These are phyloP conservation scores for Microdochium trichocladiopsis DNA, from an alignment of 2,329 filamentous ascomycete genomes.

Conservation along the genomic window DNA sequence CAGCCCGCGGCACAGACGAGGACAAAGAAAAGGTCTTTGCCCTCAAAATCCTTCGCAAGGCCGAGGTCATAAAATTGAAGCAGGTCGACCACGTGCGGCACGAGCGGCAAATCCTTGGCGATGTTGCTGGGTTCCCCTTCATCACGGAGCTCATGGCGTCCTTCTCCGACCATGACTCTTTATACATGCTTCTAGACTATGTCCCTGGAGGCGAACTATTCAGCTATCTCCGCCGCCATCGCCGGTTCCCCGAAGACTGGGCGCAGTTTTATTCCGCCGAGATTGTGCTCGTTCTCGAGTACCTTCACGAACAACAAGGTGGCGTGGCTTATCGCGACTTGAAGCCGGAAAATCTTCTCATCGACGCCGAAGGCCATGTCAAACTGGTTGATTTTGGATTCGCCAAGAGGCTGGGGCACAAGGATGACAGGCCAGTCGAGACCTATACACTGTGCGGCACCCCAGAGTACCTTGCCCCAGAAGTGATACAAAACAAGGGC, in stretches of 20 bases:
- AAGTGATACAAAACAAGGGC: conserved; percentile 78
- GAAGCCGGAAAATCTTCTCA: conserved; percentile 76
- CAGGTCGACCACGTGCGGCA: conserved; percentile 83
- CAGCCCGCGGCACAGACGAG: conserved; percentile 43
- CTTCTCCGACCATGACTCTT: conserved; percentile 70
- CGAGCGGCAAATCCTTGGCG: conserved; percentile 70
- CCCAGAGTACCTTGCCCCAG: conserved; percentile 76
- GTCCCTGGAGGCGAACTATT: conserved; percentile 81
- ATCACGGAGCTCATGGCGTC: conserved; percentile 73
- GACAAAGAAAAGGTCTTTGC: conserved; percentile 66
- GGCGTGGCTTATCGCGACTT: conserved; percentile 74
- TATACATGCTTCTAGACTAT: conserved; percentile 81
- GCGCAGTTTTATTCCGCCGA: conserved; percentile 80
- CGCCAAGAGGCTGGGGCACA: conserved; percentile 65
- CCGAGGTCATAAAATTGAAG: conserved; percentile 70
- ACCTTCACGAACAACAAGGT: conserved; percentile 70
- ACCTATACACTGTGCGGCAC: conserved; percentile 82
- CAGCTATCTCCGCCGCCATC: conserved; percentile 69
- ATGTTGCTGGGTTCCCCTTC: conserved; percentile 75
- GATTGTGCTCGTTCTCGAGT: conserved; percentile 76
- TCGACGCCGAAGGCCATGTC: conserved; percentile 72
- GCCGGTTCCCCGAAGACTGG: conserved; percentile 71
- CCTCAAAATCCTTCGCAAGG: conserved; percentile 70
- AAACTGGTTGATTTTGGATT: conserved; percentile 84
- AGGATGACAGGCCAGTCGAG: conserved; percentile 46